A percentile compares a stretch with the other conserved stretches of the same genome.
phyloP scores from a whole-genome alignment of 192 early-diverging fungal species.

The Oehlia diaphana region DNA sequence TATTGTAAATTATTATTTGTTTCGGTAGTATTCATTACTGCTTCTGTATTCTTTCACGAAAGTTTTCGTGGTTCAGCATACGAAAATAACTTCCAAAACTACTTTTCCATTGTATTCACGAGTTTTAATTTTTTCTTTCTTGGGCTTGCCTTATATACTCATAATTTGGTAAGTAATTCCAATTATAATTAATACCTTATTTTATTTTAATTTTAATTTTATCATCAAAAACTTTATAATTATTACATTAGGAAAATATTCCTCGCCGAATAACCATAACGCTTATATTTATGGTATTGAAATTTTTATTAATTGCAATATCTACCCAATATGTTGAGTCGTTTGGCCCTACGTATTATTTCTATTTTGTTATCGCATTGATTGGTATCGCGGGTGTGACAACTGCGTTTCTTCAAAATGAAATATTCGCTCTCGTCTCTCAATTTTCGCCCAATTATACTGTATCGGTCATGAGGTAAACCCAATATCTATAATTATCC shows the following conservation, averaged over 20 bases:
- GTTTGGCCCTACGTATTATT: constrained; percentile 55
- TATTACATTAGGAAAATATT: constrained; percentile 31
- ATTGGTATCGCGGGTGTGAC: constrained; percentile 56
- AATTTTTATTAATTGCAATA: constrained; percentile 52
- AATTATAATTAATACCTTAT: not conserved
- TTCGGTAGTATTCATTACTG: constrained; percentile 68
- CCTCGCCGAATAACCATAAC: constrained; percentile 44
- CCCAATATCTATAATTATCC: not conserved
- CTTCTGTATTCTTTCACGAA: constrained; percentile 69
- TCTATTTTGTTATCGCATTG: constrained; percentile 61
- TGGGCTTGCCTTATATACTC: constrained; percentile 49
- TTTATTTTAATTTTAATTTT: not conserved
- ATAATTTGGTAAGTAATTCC: constrained; percentile 44
- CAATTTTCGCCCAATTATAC: constrained; percentile 67
- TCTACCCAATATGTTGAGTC: constrained; percentile 46
- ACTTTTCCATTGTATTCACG: constrained; percentile 69
- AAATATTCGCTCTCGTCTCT: constrained; percentile 69
- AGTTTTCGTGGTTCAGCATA: constrained; percentile 62
- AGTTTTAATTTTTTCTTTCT: constrained; percentile 58
- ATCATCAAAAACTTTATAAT: too few species aligned
- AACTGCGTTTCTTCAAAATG: constrained; percentile 65
- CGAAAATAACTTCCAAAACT: constrained; percentile 72
- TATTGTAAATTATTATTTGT: not conserved
- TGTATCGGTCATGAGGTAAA: constrained; percentile 72
- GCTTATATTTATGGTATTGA: constrained; percentile 53